Base-by-base conservation (phyloP, 495 filamentous ascomycete genomes). In the Chaetomium tenue region DNA sequence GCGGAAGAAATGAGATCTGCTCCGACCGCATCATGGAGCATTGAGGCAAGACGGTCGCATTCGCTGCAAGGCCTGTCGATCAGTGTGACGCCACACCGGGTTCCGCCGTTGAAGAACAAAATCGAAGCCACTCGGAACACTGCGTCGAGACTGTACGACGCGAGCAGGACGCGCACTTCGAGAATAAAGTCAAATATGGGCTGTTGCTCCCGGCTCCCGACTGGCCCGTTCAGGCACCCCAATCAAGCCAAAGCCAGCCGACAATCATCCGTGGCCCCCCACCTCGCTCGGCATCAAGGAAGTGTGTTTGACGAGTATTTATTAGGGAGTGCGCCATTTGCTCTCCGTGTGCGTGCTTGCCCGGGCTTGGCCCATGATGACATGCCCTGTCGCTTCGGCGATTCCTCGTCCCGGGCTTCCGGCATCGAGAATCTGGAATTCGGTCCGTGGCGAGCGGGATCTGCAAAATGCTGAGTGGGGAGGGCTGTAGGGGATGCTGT, bases 401-500 rank as follows among this genome's bases (percentile, higher is more conserved):
- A 47, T 47, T 47, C 16, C 44, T 47, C 44, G n/a, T 48, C 18
- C n/a, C 12, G 22, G 50, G 50, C 28, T 52, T 26, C 22, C 15
- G 7, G 22, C 50, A 52, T 52, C 8, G 50, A 28, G 23, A 52
- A 52, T 52, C 13, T 52, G 50, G 50, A 52, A 52, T 52, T 23
- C 50, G 50, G 50, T 52, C 50, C 50, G 50, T 26, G 5, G 25
- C 47, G 47, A 50, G 47, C 47, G 47, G 18, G 40, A 44, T 44
- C 40, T 3, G 16, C 40, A 15, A 44, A 44, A 3, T 44, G 40
- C 40, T 37, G 9, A 9, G 33, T 37, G 33, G 33, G 33, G 33
- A n/a, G n/a, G n/a, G n/a, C n/a, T n/a, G n/a, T n/a, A n/a, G n/a
- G n/a, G n/a, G n/a, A n/a, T n/a, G n/a, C n/a, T n/a, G n/a, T n/a